Base-by-base conservation (phyloP, 176 grass and related monocot genomes). In the Chloris gayana region DNA sequence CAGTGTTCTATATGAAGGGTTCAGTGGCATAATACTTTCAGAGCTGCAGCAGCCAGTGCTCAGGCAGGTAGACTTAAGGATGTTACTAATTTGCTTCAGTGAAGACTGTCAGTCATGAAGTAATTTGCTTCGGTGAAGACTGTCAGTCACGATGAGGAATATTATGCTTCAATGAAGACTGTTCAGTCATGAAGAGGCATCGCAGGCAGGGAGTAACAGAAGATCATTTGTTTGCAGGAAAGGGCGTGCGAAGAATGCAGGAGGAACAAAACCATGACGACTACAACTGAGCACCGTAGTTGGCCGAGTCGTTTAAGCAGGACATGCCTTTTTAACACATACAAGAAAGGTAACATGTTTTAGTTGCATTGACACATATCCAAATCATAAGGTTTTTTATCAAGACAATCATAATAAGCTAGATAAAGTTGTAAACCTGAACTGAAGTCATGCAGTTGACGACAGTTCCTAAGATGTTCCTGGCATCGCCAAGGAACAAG, bases 341-440 rank as follows among this genome's bases (percentile, higher is more conserved):
- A 88, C 62, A 85, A 89, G 83, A 93, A 87, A 98, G 89, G 79
- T 91, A 87, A 87, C 70, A 89, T 47, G 86, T 89, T 86, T 93
- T 87, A 98, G 95, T 86, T 77, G 80, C 84, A 91, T 82, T 61
- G 41, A 19, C 79, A 97, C 84, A 92, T 24, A 56, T 72, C 66
- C 78, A 75, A 79, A 61, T 64, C 65, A 85, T 80, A 75, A 87
- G 58, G 26, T 79, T 56, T 80, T 86, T 72, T 67, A 85, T 82
- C 37, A 81, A 74, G 45, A 75, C 78, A 72, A 53, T 62, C 58
- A 85, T 80, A 63, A 33, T 72, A 86, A 33, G 67, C 80, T 82
- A 88, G 87, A 89, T 87, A 87, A 94, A 88, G 92, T 88, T 87
- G 69, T 78, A 86, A 89, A 89, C 92, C 96, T 98, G 94, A 95